These are phyloP conservation scores for Mycocalia duriaeana DNA, from an alignment of 1,284 basidiomycete species.

Conservation along the genomic window DNA sequence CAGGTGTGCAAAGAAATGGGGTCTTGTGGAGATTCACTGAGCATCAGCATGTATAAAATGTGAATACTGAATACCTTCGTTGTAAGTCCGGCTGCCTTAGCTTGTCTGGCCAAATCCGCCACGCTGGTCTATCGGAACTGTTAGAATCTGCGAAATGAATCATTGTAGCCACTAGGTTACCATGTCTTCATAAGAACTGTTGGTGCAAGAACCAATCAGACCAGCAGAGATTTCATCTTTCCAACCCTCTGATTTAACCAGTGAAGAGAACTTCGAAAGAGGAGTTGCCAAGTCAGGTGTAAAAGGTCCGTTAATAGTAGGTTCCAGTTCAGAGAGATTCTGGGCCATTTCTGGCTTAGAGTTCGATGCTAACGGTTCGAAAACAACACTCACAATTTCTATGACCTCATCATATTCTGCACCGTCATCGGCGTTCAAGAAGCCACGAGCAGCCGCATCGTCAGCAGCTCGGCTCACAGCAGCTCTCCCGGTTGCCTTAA, in stretches of 20 bases:
- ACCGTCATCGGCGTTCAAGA: slow-evolving; percentile 85
- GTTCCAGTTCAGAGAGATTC: slow-evolving; percentile 96
- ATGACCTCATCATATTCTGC: slow-evolving; percentile 95
- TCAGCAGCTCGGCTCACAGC: slow-evolving; percentile 91
- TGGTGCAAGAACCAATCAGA: slow-evolving; percentile 99
- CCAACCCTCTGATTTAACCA: slow-evolving; percentile 95
- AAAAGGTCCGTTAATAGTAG: slow-evolving; percentile 99
- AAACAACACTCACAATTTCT: slow-evolving; percentile 69
- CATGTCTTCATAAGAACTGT: slow-evolving; percentile 99
- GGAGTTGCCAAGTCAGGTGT: slow-evolving; percentile 95
- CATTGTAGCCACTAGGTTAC: slow-evolving; percentile 93
- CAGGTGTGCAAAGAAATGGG: slow-evolving; percentile 96
- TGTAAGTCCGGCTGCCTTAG: too few relatives aligned
- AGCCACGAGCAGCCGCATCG: slow-evolving; percentile 87
- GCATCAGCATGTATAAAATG: too few relatives aligned
- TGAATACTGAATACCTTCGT: too few relatives aligned
- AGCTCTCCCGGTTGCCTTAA: slow-evolving; percentile 88
- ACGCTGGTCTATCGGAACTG: too few relatives aligned
- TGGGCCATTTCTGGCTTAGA: slow-evolving; percentile 26
- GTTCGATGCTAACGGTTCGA: not conserved
- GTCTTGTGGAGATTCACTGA: slow-evolving; percentile 88
- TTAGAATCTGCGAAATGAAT: slow-evolving; percentile 82
- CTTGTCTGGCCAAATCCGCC: too few relatives aligned
- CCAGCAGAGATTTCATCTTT: slow-evolving; percentile 95
- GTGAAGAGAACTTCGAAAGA: slow-evolving; percentile 90